Evolutionary conservation across 345 rosid species (phyloP).

Genomic region (Eucalyptus marginata): DNA sequence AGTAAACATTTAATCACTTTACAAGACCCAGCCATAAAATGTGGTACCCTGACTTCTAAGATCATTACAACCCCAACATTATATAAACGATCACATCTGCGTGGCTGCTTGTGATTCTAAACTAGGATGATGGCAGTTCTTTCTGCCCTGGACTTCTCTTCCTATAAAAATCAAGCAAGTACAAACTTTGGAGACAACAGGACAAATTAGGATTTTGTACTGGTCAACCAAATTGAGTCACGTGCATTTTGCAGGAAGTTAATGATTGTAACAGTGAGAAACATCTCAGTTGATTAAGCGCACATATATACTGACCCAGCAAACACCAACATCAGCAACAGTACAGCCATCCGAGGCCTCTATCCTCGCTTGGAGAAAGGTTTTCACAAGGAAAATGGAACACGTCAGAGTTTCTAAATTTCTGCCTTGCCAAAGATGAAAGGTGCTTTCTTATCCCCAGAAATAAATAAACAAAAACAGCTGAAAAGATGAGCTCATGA

Average conservation of each 20-base stretch:
- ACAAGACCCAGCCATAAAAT: neutral
- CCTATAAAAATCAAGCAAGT: neutral
- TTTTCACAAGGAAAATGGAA: neutral
- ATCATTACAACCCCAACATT: neutral
- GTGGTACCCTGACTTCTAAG: neutral
- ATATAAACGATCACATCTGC: neutral
- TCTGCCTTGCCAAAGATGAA: neutral
- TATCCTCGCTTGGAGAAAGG: neutral
- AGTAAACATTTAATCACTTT: neutral
- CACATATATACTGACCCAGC: neutral
- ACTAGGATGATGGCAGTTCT: neutral
- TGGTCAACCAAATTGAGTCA: neutral
- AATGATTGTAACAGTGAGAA: neutral
- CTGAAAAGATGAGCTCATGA: neutral
- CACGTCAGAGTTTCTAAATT: neutral
- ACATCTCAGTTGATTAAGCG: neutral
- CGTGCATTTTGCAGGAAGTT: neutral
- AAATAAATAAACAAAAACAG: neutral
- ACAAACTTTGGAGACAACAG: neutral
- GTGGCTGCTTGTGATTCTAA: neutral
- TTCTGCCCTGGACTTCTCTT: neutral
- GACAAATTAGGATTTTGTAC: neutral
- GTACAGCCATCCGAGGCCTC: neutral
- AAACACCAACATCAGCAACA: neutral
- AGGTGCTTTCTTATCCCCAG: neutral